phyloP scores from a whole-genome alignment of 179 eudicot species.

The Drosera spatulata region DNA sequence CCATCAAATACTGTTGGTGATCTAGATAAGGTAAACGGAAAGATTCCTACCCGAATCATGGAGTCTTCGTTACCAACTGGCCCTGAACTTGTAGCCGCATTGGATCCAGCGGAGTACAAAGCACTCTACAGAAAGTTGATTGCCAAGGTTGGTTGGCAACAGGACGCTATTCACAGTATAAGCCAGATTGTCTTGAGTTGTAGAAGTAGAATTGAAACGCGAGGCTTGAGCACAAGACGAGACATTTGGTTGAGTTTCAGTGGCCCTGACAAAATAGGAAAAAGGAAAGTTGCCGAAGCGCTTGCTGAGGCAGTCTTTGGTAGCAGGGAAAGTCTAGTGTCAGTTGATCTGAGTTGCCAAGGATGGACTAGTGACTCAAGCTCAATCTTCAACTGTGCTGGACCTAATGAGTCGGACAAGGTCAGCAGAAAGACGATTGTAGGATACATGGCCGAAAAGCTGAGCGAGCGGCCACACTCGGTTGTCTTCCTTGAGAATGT shows the following conservation, averaged over 20 bases:
- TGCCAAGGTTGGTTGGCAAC: conserved; percentile 56
- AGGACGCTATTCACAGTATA: conserved; percentile 42
- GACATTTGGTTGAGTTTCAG: conserved; percentile 62
- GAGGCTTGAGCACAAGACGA: conserved; percentile 24
- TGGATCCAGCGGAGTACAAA: conserved; percentile 49
- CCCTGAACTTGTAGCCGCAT: conserved; percentile 7
- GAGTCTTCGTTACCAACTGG: conserved; percentile 10
- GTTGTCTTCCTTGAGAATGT: conserved; percentile 71
- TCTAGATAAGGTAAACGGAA: conserved; percentile 12
- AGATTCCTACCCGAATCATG: conserved; percentile 10
- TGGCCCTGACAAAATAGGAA: conserved; percentile 75
- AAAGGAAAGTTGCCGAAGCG: conserved; percentile 47
- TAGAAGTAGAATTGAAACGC: conserved; percentile 33
- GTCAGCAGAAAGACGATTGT: conserved; percentile 49
- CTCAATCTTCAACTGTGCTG: conserved; percentile 27
- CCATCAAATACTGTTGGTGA: conserved; percentile 16
- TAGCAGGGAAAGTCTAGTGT: conserved; percentile 34
- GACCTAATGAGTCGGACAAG: conserved; percentile 13
- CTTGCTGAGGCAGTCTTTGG: conserved; percentile 70
- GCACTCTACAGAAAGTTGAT: conserved; percentile 36
- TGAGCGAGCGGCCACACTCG: conserved; percentile 49
- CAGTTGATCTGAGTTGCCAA: conserved; percentile 41
- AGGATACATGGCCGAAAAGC: conserved; percentile 57
- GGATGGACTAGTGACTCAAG: conserved; percentile 17
- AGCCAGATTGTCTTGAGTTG: conserved; percentile 42